These are phyloP conservation scores for Mycena galopus DNA, from an alignment of 768 basidiomycete genomes.

Conservation along the genomic window DNA sequence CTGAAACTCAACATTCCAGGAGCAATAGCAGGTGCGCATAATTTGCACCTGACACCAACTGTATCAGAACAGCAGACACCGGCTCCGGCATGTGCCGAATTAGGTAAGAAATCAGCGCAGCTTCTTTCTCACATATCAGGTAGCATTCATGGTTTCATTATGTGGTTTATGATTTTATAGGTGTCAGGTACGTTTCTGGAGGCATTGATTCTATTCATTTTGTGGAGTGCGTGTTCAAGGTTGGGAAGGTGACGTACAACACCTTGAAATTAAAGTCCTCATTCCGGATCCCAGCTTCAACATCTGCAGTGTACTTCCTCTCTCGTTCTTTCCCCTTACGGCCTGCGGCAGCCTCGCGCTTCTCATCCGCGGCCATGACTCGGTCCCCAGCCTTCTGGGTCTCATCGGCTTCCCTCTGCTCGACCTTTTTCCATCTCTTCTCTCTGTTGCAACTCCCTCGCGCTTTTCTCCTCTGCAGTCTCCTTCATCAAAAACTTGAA, in stretches of 20 bases:
- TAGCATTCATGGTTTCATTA: too few relatives aligned
- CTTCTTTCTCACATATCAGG: too few relatives aligned
- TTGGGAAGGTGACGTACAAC: neutral
- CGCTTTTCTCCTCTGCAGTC: neutral
- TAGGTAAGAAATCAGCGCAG: too few relatives aligned
- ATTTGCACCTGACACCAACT: too few relatives aligned
- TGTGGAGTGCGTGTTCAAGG: neutral
- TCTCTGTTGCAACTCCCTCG: neutral
- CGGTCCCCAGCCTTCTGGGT: neutral
- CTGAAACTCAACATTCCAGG: too few relatives aligned
- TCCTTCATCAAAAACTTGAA: neutral
- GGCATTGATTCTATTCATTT: too few relatives aligned
- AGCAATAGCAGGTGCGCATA: too few relatives aligned
- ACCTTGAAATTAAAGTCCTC: neutral
- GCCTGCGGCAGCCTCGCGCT: neutral
- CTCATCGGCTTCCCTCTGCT: neutral
- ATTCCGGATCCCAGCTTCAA: neutral
- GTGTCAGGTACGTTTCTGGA: too few relatives aligned
- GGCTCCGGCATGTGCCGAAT: too few relatives aligned
- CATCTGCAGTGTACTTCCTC: neutral
- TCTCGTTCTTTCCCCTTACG: neutral
- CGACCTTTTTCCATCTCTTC: neutral
- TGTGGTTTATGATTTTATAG: too few relatives aligned
- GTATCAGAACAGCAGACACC: too few relatives aligned
- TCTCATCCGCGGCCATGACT: neutral